Evolutionary conservation across 177 flowering plant genomes (phyloP).

Genomic region (Vitis hybrid): DNA sequence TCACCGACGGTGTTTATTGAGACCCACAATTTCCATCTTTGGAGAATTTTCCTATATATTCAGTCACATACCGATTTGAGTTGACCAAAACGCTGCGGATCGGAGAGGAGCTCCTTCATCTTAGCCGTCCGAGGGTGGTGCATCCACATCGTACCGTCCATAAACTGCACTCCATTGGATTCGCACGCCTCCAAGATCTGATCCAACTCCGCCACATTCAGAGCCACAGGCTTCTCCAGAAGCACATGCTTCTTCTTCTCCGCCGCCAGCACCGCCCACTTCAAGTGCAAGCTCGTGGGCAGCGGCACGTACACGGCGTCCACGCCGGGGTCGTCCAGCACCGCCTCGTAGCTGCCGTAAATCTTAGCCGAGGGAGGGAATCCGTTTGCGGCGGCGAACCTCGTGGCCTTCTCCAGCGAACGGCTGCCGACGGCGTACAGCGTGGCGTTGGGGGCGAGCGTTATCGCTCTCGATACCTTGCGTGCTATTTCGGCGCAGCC

Average conservation of each 20-base stretch:
- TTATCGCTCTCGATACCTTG: slow-evolving; percentile 40
- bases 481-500: slow-evolving; percentile 46
- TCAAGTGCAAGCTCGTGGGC: slow-evolving; percentile 40
- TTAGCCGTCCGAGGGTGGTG: slow-evolving; percentile 44
- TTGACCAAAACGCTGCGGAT: slow-evolving; percentile 23
- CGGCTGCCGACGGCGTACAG: slow-evolving; percentile 41
- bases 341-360: slow-evolving; percentile 37
- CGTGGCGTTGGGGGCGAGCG: slow-evolving; percentile 30
- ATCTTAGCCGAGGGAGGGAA: slow-evolving; percentile 26
- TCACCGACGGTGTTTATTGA: too few species aligned
- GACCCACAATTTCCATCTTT: neutral
- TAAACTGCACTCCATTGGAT: slow-evolving; percentile 45
- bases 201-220: slow-evolving; percentile 34
- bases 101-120: slow-evolving; percentile 30
- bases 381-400: slow-evolving; percentile 22
- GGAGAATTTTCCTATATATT: neutral
- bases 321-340: slow-evolving; percentile 37
- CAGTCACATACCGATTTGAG: slow-evolving; percentile 20
- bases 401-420: slow-evolving; percentile 33
- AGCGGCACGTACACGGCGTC: slow-evolving; percentile 51
- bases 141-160: slow-evolving; percentile 58
- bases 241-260: slow-evolving; percentile 42
- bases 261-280: slow-evolving; percentile 47
- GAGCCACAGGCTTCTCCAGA: slow-evolving; percentile 45
- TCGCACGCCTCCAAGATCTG: slow-evolving; percentile 34